Evolutionary conservation across 768 basidiomycete genomes (phyloP).

Genomic region (Amanita rimosa): DNA sequence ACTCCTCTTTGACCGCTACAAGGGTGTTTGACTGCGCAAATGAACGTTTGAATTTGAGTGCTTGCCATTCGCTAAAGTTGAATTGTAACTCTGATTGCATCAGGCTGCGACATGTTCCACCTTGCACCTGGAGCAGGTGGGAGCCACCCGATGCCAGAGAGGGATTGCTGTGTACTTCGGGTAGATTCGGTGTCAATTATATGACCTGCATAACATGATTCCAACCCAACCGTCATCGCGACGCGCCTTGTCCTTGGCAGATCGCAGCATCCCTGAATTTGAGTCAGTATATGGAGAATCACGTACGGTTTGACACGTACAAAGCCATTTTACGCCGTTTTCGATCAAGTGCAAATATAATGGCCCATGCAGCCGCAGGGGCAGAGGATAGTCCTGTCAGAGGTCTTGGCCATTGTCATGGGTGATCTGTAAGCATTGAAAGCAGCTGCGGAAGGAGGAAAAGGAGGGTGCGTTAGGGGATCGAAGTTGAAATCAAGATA

Average conservation of each 20-base stretch:
- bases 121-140: not conserved
- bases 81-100: not conserved
- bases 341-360: conserved; percentile 13
- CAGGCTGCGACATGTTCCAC: not conserved
- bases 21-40: not conserved
- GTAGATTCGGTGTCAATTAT: not conserved
- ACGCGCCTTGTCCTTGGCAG: not conserved
- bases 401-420: not conserved
- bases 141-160: not conserved
- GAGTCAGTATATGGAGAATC: not conserved
- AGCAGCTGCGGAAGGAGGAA: not conserved
- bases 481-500: conserved; percentile 4
- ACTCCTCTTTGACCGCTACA: not conserved
- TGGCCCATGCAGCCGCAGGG: conserved; percentile 27
- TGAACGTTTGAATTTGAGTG: not conserved
- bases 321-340: not conserved
- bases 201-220: not conserved
- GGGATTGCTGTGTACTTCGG: not conserved
- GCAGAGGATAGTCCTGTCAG: conserved; percentile 13
- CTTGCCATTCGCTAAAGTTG: not conserved
- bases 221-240: not conserved
- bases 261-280: not conserved
- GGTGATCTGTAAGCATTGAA: not conserved
- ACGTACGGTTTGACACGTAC: not conserved
- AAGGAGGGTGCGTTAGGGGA: not conserved